These are phyloP conservation scores for Penicillium maclennaniae DNA, from an alignment of 495 filamentous ascomycete species.

Conservation along the genomic window DNA sequence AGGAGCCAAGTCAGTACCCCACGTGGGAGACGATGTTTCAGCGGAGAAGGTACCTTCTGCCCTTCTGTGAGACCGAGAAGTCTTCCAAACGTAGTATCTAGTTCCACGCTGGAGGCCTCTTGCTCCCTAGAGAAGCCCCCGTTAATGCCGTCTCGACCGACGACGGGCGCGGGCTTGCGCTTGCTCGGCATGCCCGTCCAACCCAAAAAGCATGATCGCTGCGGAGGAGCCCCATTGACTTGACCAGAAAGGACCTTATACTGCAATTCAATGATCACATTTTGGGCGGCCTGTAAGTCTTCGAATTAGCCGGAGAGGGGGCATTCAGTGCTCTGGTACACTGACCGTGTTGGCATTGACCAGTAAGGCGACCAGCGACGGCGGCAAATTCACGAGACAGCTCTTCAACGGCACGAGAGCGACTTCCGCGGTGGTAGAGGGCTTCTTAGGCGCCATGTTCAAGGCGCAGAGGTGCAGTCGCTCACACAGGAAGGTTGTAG, in stretches of 20 bases:
- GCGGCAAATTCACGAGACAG: slow-evolving; percentile 89
- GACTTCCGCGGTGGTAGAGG: slow-evolving; percentile 69
- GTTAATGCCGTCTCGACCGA: slow-evolving; percentile 67
- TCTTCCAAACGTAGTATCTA: slow-evolving; percentile 85
- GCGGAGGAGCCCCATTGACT: slow-evolving; percentile 42
- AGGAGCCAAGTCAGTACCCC: slow-evolving; percentile 28
- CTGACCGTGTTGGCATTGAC: slow-evolving; percentile 84
- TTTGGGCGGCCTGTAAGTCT: slow-evolving; percentile 69
- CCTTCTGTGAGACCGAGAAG: slow-evolving; percentile 78
- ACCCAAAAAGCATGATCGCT: slow-evolving; percentile 75
- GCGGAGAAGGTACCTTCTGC: slow-evolving; percentile 62
- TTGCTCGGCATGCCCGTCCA: slow-evolving; percentile 98
- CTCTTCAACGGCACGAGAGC: slow-evolving; percentile 81
- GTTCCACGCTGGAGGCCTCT: slow-evolving; percentile 72
- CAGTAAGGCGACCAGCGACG: slow-evolving; percentile 76
- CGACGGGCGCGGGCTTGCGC: slow-evolving; percentile 66
- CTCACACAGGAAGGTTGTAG: slow-evolving; percentile 7
- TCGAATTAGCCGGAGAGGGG: slow-evolving; percentile 11
- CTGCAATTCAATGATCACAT: slow-evolving; percentile 89
- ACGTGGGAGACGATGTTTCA: slow-evolving; percentile 6
- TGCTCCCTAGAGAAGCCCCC: slow-evolving; percentile 61
- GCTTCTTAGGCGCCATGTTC: slow-evolving; percentile 64
- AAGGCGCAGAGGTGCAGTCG: slow-evolving; percentile 15
- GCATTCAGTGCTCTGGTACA: slow-evolving; percentile 3
- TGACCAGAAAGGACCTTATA: slow-evolving; percentile 49